Percentiles rank a stretch among this genome's conserved stretches.
Conservation (phyloP, 2,329 filamentous ascomycete genomes). For the Ceratocystis eucalypticola region DNA sequence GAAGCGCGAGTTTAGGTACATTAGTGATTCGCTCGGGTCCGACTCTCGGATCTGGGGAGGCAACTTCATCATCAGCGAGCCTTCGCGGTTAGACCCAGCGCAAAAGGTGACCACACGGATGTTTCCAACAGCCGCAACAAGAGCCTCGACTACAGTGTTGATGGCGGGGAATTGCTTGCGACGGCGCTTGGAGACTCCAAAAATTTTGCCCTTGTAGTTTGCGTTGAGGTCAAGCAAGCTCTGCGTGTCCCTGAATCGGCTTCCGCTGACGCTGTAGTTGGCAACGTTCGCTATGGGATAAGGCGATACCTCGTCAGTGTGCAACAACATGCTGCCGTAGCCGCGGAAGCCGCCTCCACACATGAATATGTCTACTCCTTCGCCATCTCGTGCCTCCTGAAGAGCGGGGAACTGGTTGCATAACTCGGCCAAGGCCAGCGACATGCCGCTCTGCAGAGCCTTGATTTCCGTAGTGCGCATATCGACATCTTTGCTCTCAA, state of each 20-base stretch:
- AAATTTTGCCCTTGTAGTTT: slow-evolving; percentile 43
- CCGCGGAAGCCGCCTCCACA: slow-evolving; percentile 84
- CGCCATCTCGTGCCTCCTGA: slow-evolving; percentile 20
- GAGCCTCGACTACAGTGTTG: slow-evolving; percentile 61
- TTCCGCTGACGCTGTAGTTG: slow-evolving; percentile 53
- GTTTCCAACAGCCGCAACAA: slow-evolving; percentile 54
- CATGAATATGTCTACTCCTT: slow-evolving; percentile 59
- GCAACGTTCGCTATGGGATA: slow-evolving; percentile 79
- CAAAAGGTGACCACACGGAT: slow-evolving; percentile 71
- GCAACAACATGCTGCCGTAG: slow-evolving; percentile 82
- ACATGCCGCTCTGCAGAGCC: slow-evolving; percentile 46
- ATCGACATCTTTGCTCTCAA: slow-evolving; percentile 30
- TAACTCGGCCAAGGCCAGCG: slow-evolving; percentile 44
- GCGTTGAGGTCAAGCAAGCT: slow-evolving; percentile 40
- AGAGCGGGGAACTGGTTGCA: slow-evolving; percentile 39
- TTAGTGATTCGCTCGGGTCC: slow-evolving; percentile 44
- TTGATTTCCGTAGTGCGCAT: slow-evolving; percentile 35
- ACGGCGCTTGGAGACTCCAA: slow-evolving; percentile 67
- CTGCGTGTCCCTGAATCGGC: slow-evolving; percentile 43
- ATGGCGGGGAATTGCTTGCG: slow-evolving; percentile 76
- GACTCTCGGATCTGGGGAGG: slow-evolving; percentile 43
- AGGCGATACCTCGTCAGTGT: slow-evolving; percentile 54
- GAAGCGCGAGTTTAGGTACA: slow-evolving; percentile 20
- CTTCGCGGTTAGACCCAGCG: slow-evolving; percentile 76
- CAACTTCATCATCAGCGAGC: slow-evolving; percentile 62